A percentile compares a stretch with the other conserved stretches of the same genome.
These are phyloP conservation scores for Podosphaera fusca DNA, from an alignment of 2,329 filamentous ascomycete species.

Conservation along the genomic window DNA sequence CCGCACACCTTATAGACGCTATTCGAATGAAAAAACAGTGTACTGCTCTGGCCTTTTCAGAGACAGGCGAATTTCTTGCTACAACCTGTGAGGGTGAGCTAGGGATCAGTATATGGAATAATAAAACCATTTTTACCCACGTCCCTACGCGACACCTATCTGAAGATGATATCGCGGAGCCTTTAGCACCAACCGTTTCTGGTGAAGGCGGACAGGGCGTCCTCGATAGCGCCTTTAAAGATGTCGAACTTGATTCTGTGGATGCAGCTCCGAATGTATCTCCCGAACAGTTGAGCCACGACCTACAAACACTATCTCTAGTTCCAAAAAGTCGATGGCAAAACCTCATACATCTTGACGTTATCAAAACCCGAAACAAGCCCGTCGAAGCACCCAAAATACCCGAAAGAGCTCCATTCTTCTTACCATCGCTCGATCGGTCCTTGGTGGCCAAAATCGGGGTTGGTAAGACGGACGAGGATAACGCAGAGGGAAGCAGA, in stretches of 20 bases:
- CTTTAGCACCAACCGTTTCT: constrained; percentile 50
- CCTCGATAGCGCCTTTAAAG: constrained; percentile 53
- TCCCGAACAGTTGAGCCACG: constrained; percentile 56
- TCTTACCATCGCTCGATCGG: constrained; percentile 46
- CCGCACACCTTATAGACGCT: constrained; percentile 82
- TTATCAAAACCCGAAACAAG: constrained; percentile 80
- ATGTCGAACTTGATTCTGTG: constrained; percentile 25
- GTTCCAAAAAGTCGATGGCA: constrained; percentile 88
- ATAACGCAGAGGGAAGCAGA: constrained; percentile 31
- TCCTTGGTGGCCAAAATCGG: constrained; percentile 7
- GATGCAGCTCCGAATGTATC: constrained; percentile 30
- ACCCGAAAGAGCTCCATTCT: constrained; percentile 89
- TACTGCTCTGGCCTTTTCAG: constrained; percentile 68
- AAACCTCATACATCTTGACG: constrained; percentile 73
- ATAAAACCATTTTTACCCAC: constrained; percentile 74
- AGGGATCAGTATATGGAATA: constrained; percentile 90
- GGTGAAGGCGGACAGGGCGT: constrained; percentile 60
- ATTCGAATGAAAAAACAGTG: constrained; percentile 61
- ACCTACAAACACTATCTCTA: constrained; percentile 72
- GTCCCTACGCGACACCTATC: constrained; percentile 68
- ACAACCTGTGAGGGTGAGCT: constrained; percentile 62
- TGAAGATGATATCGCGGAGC: constrained; percentile 44
- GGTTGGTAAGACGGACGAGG: constrained; percentile 14
- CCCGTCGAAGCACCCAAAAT: constrained; percentile 77
- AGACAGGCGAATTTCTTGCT: constrained; percentile 82